Evolutionary conservation across 352 stramenopile genomes (phyloP).

Genomic region (Aphanomyces invadans): DNA sequence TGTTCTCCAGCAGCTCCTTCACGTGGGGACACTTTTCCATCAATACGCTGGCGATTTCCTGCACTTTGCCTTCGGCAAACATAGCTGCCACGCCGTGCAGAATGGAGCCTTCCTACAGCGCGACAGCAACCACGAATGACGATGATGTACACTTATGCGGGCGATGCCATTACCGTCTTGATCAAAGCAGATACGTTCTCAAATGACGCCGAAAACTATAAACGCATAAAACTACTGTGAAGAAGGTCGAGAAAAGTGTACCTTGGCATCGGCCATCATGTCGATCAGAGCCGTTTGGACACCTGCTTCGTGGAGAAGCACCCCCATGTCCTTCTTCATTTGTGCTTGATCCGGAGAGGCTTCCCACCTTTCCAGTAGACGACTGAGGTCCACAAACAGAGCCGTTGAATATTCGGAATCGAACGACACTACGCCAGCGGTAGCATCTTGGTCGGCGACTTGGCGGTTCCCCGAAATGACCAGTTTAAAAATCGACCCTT

Average conservation of each 20-base stretch:
- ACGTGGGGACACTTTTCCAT: slow-evolving; percentile 61
- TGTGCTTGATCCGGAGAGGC: slow-evolving; percentile 39
- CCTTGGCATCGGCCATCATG: slow-evolving; percentile 59
- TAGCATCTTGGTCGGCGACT: slow-evolving; percentile 3
- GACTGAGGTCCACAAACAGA: slow-evolving; percentile 68
- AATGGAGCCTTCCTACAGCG: slow-evolving; percentile 43
- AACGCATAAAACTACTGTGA: background rate
- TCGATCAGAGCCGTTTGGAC: slow-evolving; percentile 65
- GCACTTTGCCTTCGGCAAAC: slow-evolving; percentile 37
- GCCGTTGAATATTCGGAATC: slow-evolving; percentile 45
- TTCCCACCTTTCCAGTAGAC: slow-evolving; percentile 67
- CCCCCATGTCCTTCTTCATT: slow-evolving; percentile 66
- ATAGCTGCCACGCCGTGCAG: slow-evolving; percentile 32
- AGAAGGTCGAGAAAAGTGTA: background rate
- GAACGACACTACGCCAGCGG: slow-evolving; percentile 4
- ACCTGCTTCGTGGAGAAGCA: slow-evolving; percentile 60
- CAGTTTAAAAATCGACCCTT: slow-evolving; percentile 39
- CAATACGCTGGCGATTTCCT: slow-evolving; percentile 66
- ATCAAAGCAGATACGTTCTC: slow-evolving; percentile 56
- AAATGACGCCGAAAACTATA: slow-evolving; percentile 50
- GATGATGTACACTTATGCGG: background rate
- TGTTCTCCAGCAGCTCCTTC: slow-evolving; percentile 17
- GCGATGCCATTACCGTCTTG: slow-evolving; percentile 30
- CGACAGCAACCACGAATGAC: slow-evolving; percentile 33
- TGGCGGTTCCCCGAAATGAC: slow-evolving; percentile 48